phyloP scores from a whole-genome alignment of 805 yeast species.

The Wickerhamomyces canadensis region DNA sequence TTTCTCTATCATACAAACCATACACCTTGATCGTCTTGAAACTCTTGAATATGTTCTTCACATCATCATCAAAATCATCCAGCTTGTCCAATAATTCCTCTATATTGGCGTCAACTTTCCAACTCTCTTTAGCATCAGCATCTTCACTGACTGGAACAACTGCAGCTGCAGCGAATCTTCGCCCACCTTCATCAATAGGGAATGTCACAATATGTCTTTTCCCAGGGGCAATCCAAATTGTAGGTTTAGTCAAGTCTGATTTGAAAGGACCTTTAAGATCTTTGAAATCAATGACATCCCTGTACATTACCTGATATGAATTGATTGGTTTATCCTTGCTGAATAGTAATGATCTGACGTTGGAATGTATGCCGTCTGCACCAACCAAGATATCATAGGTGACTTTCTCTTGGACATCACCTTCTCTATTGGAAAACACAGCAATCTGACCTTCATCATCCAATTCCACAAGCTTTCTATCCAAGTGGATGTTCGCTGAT shows the following conservation, averaged over 20 bases:
- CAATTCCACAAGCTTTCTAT: neutral
- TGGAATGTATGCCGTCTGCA: neutral
- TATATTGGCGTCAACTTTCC: neutral
- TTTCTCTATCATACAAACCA: neutral
- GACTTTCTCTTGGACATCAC: neutral
- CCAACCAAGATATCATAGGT: neutral
- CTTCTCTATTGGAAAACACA: neutral
- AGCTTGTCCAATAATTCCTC: neutral
- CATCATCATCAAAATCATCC: neutral
- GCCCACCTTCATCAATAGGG: neutral
- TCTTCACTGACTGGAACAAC: neutral
- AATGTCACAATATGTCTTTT: neutral
- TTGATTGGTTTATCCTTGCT: neutral
- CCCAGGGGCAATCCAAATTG: neutral
- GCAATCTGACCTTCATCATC: neutral
- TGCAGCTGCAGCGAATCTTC: neutral
- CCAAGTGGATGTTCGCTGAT: neutral
- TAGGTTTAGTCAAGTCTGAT: neutral
- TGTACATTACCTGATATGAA: neutral
- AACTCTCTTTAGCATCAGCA: neutral
- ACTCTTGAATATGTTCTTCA: slow-evolving; percentile 5
- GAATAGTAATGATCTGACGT: neutral
- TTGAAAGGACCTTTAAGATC: neutral
- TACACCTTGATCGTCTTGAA: neutral
- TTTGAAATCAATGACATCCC: neutral